Percentiles rank a stretch among this genome's conserved stretches.
Evolutionary conservation across 2,329 filamentous ascomycete species (phyloP).

Genomic region (Aureobasidium sp.): DNA sequence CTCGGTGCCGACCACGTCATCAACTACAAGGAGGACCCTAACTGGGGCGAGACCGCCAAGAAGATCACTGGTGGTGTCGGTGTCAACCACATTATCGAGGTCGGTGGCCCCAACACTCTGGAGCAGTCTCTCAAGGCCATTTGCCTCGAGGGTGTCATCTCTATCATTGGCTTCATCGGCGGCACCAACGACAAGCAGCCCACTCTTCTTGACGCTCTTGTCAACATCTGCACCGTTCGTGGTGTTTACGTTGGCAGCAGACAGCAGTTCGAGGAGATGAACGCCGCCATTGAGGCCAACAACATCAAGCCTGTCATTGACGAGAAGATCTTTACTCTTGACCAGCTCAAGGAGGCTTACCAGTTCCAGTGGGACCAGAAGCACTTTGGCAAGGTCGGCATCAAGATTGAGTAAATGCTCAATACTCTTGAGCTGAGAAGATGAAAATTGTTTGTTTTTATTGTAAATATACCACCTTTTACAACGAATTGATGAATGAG

Average conservation of each 20-base stretch:
- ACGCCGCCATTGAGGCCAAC: slow-evolving; percentile 48
- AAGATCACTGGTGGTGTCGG: slow-evolving; percentile 45
- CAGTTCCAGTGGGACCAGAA: slow-evolving; percentile 39
- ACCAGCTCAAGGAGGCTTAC: slow-evolving; percentile 43
- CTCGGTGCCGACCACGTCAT: slow-evolving; percentile 48
- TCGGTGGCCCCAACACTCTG: slow-evolving; percentile 56
- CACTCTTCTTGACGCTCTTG: slow-evolving; percentile 42
- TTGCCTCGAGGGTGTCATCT: slow-evolving; percentile 44
- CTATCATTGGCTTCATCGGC: slow-evolving; percentile 49
- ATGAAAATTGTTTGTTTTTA: neutral
- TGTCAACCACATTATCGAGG: slow-evolving; percentile 55
- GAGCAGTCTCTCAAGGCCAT: slow-evolving; percentile 37
- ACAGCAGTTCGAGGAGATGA: slow-evolving; percentile 51
- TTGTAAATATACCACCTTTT: slow-evolving; percentile 6
- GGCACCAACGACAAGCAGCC: slow-evolving; percentile 41
- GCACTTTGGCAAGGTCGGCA: slow-evolving; percentile 35
- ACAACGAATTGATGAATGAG: slow-evolving; percentile 3
- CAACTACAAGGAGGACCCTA: slow-evolving; percentile 45
- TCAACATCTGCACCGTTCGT: slow-evolving; percentile 45
- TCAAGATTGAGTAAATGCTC: slow-evolving; percentile 26
- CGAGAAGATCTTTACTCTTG: slow-evolving; percentile 46
- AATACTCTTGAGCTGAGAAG: neutral
- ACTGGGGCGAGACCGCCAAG: slow-evolving; percentile 48
- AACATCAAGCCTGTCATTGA: slow-evolving; percentile 53
- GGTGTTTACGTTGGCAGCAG: slow-evolving; percentile 49